Evolutionary conservation across 768 basidiomycete species (phyloP).

Genomic region (Mycena leptocephala): DNA sequence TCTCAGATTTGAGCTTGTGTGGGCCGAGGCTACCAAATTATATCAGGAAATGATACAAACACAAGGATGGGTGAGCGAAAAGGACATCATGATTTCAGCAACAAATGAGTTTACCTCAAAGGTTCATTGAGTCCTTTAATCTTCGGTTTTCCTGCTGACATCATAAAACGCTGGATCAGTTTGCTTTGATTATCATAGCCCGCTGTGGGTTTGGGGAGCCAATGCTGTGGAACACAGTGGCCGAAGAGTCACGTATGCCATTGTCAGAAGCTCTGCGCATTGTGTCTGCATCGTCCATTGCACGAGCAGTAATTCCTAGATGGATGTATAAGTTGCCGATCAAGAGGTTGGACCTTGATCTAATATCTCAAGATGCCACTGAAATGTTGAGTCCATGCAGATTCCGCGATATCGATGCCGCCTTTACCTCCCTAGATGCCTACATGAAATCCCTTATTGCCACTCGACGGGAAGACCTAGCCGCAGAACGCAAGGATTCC

Average conservation of each 20-base stretch:
- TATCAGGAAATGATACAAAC: conserved; percentile 5
- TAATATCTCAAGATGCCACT: background rate
- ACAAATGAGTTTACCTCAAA: background rate
- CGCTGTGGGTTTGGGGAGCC: conserved; percentile 16
- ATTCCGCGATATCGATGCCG: conserved; percentile 7
- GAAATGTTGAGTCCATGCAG: background rate
- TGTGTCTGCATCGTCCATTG: conserved; percentile 27
- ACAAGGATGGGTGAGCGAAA: background rate
- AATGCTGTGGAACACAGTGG: background rate
- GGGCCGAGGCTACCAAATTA: background rate
- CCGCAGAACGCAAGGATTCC: too few species aligned
- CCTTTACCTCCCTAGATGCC: background rate
- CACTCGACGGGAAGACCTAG: background rate
- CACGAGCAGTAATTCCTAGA: conserved; percentile 27
- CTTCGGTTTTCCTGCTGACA: background rate
- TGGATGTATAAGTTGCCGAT: conserved; percentile 39
- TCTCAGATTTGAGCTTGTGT: conserved; percentile 6
- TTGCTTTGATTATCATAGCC: conserved; percentile 5
- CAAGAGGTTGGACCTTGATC: conserved; percentile 20
- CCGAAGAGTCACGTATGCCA: background rate
- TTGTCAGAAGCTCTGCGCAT: conserved; percentile 22
- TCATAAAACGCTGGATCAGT: background rate
- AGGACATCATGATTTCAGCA: background rate
- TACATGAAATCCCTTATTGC: background rate
- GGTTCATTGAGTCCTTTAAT: background rate